Evolutionary conservation across 768 basidiomycete genomes (phyloP).

Genomic region (Podaxis sp.): DNA sequence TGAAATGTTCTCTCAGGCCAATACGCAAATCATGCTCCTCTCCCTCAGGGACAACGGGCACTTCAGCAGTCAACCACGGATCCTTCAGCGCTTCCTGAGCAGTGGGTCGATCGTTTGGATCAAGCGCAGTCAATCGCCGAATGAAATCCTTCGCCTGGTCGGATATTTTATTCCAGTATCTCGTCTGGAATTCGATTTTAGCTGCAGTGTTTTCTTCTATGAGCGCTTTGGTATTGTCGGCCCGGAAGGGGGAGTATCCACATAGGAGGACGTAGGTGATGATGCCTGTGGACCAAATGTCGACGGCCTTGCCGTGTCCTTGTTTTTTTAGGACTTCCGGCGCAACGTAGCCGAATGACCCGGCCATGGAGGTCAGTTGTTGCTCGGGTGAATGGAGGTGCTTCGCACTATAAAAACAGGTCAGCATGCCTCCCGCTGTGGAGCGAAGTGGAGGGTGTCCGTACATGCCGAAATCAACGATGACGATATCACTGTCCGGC

Average conservation of each 20-base stretch:
- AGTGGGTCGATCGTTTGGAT: slow-evolving; percentile 71
- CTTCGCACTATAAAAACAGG: slow-evolving; percentile 58
- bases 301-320: slow-evolving; percentile 92
- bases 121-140: slow-evolving; percentile 62
- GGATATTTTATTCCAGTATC: slow-evolving; percentile 93
- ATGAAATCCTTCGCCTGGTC: slow-evolving; percentile 85
- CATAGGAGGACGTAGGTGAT: slow-evolving; percentile 95
- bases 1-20: slow-evolving; percentile 82
- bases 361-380: slow-evolving; percentile 69
- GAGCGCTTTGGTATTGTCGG: slow-evolving; percentile 73
- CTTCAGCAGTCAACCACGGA: slow-evolving; percentile 75
- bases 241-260: slow-evolving; percentile 93
- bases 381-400: slow-evolving; percentile 74
- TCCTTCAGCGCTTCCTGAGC: slow-evolving; percentile 70
- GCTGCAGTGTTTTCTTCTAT: slow-evolving; percentile 84
- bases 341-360: slow-evolving; percentile 88
- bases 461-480: slow-evolving; percentile 97
- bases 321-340: slow-evolving; percentile 80
- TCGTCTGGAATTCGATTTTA: slow-evolving; percentile 87
- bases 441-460: slow-evolving; percentile 24
- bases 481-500: slow-evolving; percentile 81
- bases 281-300: slow-evolving; percentile 91
- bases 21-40: slow-evolving; percentile 73
- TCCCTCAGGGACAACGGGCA: slow-evolving; percentile 27
- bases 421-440: not conserved